phyloP scores from a whole-genome alignment of 2,329 filamentous ascomycete genomes.

The Fusarium musae region DNA sequence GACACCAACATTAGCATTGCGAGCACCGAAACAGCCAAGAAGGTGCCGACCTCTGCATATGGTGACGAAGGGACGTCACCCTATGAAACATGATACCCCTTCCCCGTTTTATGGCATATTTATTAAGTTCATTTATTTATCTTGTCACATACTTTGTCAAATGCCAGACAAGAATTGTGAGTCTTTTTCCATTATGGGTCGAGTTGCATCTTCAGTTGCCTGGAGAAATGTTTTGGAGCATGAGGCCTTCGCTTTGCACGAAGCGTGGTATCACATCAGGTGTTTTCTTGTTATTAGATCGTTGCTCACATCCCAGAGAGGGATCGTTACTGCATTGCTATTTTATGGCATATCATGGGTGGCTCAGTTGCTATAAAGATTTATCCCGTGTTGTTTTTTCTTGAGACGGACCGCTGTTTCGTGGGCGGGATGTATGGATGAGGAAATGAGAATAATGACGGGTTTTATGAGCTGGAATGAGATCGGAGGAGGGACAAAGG shows the following conservation, averaged over 20 bases:
- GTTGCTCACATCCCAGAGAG: conserved; percentile 28
- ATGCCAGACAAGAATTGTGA: conserved; percentile 31
- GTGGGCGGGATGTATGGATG: conserved; percentile 18
- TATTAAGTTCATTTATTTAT: conserved; percentile 23
- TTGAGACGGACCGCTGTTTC: conserved; percentile 19
- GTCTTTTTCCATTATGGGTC: conserved; percentile 16
- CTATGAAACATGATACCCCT: conserved; percentile 44
- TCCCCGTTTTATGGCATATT: conserved; percentile 29
- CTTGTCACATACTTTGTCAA: conserved; percentile 32
- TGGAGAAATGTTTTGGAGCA: conserved; percentile 36
- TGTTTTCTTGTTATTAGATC: conserved; percentile 42
- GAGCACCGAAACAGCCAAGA: conserved; percentile 73
- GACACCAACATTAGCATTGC: conserved; percentile 70
- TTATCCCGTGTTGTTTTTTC: conserved; percentile 1
- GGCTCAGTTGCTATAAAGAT: conserved; percentile 32
- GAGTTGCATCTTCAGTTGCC: conserved; percentile 30
- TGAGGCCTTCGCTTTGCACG: conserved; percentile 9
- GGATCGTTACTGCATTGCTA: conserved; percentile 21
- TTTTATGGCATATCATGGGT: conserved; percentile 30
- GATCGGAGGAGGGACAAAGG: conserved; percentile 7
- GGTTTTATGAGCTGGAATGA: conserved; percentile 28
- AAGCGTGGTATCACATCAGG: conserved; percentile 21
- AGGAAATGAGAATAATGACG: conserved; percentile 36
- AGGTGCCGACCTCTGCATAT: conserved; percentile 53
- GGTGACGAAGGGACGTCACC: conserved; percentile 47